Evolutionary conservation across 176 grass and related monocot species (phyloP).

Genomic region (Oryza rufipogon): DNA sequence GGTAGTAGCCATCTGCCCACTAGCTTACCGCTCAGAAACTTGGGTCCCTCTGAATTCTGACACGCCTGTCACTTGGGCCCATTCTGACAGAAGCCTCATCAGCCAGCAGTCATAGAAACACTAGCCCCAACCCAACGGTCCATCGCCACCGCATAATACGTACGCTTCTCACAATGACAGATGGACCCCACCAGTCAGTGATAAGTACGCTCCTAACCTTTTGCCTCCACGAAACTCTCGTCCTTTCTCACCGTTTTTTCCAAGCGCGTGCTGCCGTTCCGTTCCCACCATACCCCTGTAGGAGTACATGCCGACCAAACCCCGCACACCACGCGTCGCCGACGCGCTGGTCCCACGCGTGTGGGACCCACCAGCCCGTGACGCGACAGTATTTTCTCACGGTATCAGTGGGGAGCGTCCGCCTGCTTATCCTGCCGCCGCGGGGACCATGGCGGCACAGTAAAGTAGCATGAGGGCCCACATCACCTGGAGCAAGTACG

Average conservation of each 20-base stretch:
- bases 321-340: background rate
- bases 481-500: background rate
- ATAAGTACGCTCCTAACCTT: background rate
- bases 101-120: too few relatives aligned
- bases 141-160: background rate
- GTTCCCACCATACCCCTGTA: background rate
- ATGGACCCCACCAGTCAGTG: background rate
- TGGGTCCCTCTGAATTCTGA: background rate
- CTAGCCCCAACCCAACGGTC: background rate
- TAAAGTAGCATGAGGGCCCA: background rate
- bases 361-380: background rate
- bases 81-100: background rate
- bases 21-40: background rate
- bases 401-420: background rate
- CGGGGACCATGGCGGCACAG: background rate
- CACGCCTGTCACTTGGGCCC: background rate
- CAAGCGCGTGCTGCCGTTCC: slow-evolving; percentile 1
- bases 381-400: background rate
- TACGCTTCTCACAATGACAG: background rate
- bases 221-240: background rate
- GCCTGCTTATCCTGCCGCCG: background rate
- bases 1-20: background rate
- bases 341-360: rapidly evolving
- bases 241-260: background rate
- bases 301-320: background rate